Evolutionary conservation across 192 early-diverging fungal species (phyloP).

Genomic region (Thamnidium elegans): DNA sequence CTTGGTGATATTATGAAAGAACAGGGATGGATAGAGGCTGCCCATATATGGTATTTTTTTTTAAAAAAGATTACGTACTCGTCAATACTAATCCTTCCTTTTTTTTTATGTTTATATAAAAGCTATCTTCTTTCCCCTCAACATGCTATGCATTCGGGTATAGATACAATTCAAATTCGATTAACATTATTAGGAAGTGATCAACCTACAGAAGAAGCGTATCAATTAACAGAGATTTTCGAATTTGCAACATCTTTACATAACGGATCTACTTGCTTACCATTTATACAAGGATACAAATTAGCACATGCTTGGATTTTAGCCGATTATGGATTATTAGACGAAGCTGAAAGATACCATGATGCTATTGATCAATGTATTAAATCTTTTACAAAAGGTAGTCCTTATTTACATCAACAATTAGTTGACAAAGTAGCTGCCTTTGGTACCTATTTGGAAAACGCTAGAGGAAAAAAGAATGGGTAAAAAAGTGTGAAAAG

Average conservation of each 20-base stretch:
- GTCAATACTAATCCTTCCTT: too few relatives aligned
- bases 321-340: constrained; percentile 74
- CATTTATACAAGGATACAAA: constrained; percentile 91
- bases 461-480: constrained; percentile 6
- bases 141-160: constrained; percentile 50
- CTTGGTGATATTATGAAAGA: constrained; percentile 74
- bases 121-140: constrained; percentile 34
- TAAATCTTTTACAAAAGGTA: constrained; percentile 67
- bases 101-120: neutral
- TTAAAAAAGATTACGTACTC: neutral
- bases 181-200: constrained; percentile 65
- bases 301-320: constrained; percentile 78
- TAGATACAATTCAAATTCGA: constrained; percentile 58
- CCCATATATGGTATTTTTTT: constrained; percentile 74
- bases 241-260: constrained; percentile 71
- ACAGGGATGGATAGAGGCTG: constrained; percentile 54
- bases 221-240: constrained; percentile 81
- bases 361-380: constrained; percentile 72
- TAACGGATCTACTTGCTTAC: constrained; percentile 46
- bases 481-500: constrained; percentile 11
- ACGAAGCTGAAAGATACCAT: constrained; percentile 75
- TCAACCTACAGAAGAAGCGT: constrained; percentile 33
- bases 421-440: constrained; percentile 62
- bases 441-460: constrained; percentile 38
- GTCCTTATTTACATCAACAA: constrained; percentile 74